Conservation (phyloP, 1,284 basidiomycete genomes). For the Ganoderma lucidum region DNA sequence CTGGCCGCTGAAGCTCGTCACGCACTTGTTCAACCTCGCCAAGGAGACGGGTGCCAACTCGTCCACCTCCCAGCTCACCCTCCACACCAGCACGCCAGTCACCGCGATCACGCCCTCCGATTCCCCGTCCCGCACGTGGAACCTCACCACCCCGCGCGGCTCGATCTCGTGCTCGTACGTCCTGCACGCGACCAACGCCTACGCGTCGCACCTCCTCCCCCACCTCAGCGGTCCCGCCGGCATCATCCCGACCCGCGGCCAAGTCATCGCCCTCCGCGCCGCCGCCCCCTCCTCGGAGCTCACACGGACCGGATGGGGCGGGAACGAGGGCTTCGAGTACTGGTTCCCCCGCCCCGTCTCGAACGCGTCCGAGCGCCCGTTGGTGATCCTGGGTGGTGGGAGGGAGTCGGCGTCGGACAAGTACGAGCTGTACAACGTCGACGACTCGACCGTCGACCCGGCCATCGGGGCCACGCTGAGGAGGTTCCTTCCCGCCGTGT, state of each 20-base stretch:
- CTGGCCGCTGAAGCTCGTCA: slow-evolving; percentile 82
- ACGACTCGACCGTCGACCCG: slow-evolving; percentile 66
- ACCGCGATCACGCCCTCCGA: slow-evolving; percentile 47
- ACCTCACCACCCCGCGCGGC: slow-evolving; percentile 67
- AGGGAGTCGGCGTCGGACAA: slow-evolving; percentile 50
- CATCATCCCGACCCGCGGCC: slow-evolving; percentile 79
- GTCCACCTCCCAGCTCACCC: slow-evolving; percentile 49
- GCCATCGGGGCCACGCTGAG: slow-evolving; percentile 58
- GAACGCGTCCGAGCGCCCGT: slow-evolving; percentile 43
- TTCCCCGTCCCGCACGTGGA: slow-evolving; percentile 49
- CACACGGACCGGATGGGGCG: slow-evolving; percentile 35
- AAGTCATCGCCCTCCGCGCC: slow-evolving; percentile 72
- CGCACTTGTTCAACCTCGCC: slow-evolving; percentile 62
- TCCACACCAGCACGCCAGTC: slow-evolving; percentile 79
- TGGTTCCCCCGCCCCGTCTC: slow-evolving; percentile 78
- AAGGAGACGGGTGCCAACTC: slow-evolving; percentile 35
- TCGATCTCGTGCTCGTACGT: slow-evolving; percentile 62
- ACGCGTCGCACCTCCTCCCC: slow-evolving; percentile 72
- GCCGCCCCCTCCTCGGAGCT: slow-evolving; percentile 47
- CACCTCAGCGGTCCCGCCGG: slow-evolving; percentile 59
- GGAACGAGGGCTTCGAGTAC: slow-evolving; percentile 70
- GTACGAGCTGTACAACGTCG: slow-evolving; percentile 62
- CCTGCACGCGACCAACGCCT: slow-evolving; percentile 85
- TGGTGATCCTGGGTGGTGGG: slow-evolving; percentile 82
- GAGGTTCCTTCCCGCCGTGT: slow-evolving; percentile 65